Evolutionary conservation across 257 asterid species (phyloP), one percentile per base, ranked within the genome.

Genomic region (Catharanthus roseus): DNA sequence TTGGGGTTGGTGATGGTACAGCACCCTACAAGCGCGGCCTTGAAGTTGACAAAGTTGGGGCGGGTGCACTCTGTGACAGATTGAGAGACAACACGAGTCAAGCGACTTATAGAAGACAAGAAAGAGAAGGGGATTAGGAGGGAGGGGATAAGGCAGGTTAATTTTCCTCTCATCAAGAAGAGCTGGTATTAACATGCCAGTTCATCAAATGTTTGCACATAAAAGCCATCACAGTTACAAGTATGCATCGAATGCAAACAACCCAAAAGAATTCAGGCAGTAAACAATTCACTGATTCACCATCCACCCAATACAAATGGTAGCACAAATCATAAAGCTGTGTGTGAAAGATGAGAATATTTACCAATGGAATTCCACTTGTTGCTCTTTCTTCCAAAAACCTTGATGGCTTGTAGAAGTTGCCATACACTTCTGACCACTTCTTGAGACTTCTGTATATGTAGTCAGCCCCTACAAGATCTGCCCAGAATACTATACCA

Each of bases 401-500:
- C 63, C 75, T 87, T 26, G 99, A 88, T 26, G 99, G 99, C 80
- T 54, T 84, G 80, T 86, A 95, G 79, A 89, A 88, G 77, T 77
- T 78, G 26, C 99, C 99, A 75, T 88, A 87, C 54, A 71, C 38
- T 70, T 83, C 88, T 75, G 85, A 80, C 98, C 97, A 92, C 78
- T 84, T 88, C 77, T 68, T 78, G 74, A 95, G 97, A 70, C 95
- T 89, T 80, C 67, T 85, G 77, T 86, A 85, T 70, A 95, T 79
- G 73, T 77, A 79, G 76, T 78, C 88, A 70, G 97, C 97, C 19
- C 99, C 99, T 70, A 95, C 77, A 38, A 85, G 79, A 85, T 95
- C 99, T 10, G 96, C 99, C 99, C 99, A 95, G 86, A 84, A 95
- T 69, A 95, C 68, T 53, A 95, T 78, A 56, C 99, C 99, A 42